Base-by-base conservation (phyloP, 805 yeast species). In the Hanseniaspora mollemarum region DNA sequence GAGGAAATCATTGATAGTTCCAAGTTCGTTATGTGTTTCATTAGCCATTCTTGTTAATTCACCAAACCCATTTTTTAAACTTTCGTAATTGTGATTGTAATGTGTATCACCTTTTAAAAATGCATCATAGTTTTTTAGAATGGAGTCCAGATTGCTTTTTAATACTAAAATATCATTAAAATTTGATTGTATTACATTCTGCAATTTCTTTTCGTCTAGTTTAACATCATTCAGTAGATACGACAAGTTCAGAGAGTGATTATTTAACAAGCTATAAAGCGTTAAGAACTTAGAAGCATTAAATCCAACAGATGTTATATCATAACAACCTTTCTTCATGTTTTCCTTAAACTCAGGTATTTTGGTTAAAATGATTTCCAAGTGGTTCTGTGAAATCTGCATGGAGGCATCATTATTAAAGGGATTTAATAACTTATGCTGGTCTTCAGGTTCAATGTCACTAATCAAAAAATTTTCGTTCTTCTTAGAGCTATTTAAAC, bases 141-240 rank as follows among this genome's bases (percentile, higher is more conserved):
- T 32, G 9, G 51, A 46, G 13, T 46, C 42, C 15, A 46, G 29
- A 18, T 46, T 46, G 4, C 39, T 46, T 24, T 46, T 46, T n/a
- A 46, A 31, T 2, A 39, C 24, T 22, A 46, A 29, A 10, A 46
- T 38, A 22, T 46, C 38, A 46, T 46, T 46, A 28, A 46, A 38
- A 31, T 46, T 46, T 4, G 35, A 21, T 12, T 46, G 33, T 4
- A 38, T 39, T n/a, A n/a, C 18, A 15, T n/a, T 39, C 18, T 39
- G 43, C 4, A 39, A 15, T 7, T 24, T 39, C 26, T 39, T 5
- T 25, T 39, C 43, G 18, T 39, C 22, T 4, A 39, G 5, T 25
- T 24, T 39, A 9, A 39, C 26, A 12, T 24, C n/a, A 6, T 25
- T 25, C n/a, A 39, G 12, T 10, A 25, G 3, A 4, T 10, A 3